These are phyloP conservation scores for Cicer yamashitae DNA, from an alignment of 306 rosid species.

Conservation along the genomic window DNA sequence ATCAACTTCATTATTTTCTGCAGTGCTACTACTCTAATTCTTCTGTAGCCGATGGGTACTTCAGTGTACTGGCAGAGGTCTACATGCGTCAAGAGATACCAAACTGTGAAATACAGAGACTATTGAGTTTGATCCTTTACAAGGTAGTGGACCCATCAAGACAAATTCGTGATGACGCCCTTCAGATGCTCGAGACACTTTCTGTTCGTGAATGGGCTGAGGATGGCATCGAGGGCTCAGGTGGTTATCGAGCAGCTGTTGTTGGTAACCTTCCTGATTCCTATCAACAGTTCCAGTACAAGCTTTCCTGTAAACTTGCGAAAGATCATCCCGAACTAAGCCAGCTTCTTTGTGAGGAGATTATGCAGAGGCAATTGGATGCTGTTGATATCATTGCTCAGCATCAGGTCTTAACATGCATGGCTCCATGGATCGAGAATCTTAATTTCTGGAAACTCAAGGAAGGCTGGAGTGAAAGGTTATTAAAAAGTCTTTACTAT, in stretches of 20 bases:
- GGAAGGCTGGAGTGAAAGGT: conserved; percentile 97
- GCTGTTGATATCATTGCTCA: conserved; percentile 99
- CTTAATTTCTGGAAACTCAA: conserved; percentile 97
- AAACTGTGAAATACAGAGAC: conserved; percentile 96
- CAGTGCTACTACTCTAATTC: conserved; percentile 97
- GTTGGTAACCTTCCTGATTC: conserved; percentile 99
- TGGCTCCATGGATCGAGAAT: conserved; percentile 99
- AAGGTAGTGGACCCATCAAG: conserved; percentile 99
- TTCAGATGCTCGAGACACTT: conserved; percentile 99
- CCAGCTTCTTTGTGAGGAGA: conserved; percentile 98
- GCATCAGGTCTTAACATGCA: conserved; percentile 99
- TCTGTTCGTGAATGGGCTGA: conserved; percentile 99
- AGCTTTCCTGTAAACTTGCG: conserved; percentile 99
- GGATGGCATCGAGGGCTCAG: conserved; percentile 94
- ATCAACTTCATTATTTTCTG: conserved; percentile 43
- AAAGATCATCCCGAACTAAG: conserved; percentile 99
- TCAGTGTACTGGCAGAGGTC: conserved; percentile 99
- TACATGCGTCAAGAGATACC: conserved; percentile 99
- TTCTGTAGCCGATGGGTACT: conserved; percentile 98
- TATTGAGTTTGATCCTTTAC: conserved; percentile 93
- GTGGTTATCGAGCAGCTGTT: conserved; percentile 98
- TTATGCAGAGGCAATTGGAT: conserved; percentile 98
- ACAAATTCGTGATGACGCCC: conserved; percentile 99
- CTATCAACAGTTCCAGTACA: conserved; percentile 97
- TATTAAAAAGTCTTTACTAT: conserved; percentile 94